Conservation (phyloP, 2,329 filamentous ascomycete genomes). For the Fusarium tricinctum region DNA sequence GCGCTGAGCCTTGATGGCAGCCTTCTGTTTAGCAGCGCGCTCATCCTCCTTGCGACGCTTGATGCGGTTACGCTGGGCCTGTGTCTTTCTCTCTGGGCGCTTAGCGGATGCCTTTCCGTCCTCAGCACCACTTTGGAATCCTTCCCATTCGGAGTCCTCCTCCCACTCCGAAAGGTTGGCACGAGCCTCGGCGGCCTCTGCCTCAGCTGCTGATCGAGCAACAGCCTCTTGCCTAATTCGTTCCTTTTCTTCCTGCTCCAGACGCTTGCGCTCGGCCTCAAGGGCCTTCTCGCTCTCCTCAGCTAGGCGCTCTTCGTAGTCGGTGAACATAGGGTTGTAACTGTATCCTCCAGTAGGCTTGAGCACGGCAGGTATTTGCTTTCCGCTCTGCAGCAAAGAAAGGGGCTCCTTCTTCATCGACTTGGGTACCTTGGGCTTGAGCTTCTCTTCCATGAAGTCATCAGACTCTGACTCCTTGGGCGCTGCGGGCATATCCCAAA, state of each 20-base stretch:
- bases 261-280: constrained; percentile 80
- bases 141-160: constrained; percentile 93
- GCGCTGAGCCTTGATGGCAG: constrained; percentile 78
- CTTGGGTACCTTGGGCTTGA: constrained; percentile 77
- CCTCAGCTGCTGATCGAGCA: constrained; percentile 77
- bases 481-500: constrained; percentile 73
- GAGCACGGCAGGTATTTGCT: constrained; percentile 80
- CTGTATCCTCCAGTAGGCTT: constrained; percentile 86
- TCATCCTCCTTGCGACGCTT: constrained; percentile 92
- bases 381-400: constrained; percentile 86
- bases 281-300: constrained; percentile 84
- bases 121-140: constrained; percentile 85
- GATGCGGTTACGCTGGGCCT: constrained; percentile 86
- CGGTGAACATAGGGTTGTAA: constrained; percentile 91
- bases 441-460: constrained; percentile 74
- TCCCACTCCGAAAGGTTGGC: constrained; percentile 79
- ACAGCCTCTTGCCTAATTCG: constrained; percentile 76
- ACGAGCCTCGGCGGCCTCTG: constrained; percentile 78
- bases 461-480: constrained; percentile 57
- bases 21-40: constrained; percentile 79
- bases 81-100: constrained; percentile 86
- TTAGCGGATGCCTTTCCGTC: constrained; percentile 74
- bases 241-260: constrained; percentile 76
- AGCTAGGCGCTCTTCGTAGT: constrained; percentile 83
- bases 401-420: constrained; percentile 84